Evolutionary conservation across 192 early-diverging fungal species (phyloP), one percentile per base, ranked within the genome.

Genomic region (Bifiguratus adelaidae): DNA sequence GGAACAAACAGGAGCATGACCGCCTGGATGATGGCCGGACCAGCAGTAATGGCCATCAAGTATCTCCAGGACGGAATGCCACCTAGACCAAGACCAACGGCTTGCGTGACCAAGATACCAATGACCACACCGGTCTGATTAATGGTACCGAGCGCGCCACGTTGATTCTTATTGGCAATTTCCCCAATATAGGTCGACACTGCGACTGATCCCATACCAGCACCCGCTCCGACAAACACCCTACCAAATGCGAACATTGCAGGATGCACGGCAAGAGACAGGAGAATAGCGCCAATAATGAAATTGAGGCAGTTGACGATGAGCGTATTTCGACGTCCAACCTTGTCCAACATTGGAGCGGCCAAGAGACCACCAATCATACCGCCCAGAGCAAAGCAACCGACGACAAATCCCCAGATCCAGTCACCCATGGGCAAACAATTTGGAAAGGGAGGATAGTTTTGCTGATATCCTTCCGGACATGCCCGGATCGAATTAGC

Each of bases 41-140:
- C 80, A 7, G 80, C 54, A n/a, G n/a, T n/a, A n/a, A n/a, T n/a
- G 0, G 73, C 52, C 22, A 95, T 67, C 44, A 92, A 77, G n/a
- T 70, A 53, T 27, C 92, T 71, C 92, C 92, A 95, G 20, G 60
- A 55, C 1, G 74, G 63, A 1, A 71, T 46, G 4, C 66, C 76
- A 2, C 76, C 78, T 18, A 80, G 57, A 35, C 63, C 80, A 25
- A 83, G 61, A 1, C 81, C 85, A 4, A 78, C 59, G 12, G 78
- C 56, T 48, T 88, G 89, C 1, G 88, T 76, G 12, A 78, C 48
- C 21, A 95, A 67, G 48, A 95, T 76, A 16, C 92, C 92, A 8
- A 77, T 41, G 8, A 92, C 80, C 41, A 91, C 87, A 27, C 82
- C 80, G 40, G 91, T 57, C 65, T 95, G 92, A 60, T 89, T 89